Evolutionary conservation across 768 basidiomycete species (phyloP).

Genomic region (Pulveroboletus sp.): DNA sequence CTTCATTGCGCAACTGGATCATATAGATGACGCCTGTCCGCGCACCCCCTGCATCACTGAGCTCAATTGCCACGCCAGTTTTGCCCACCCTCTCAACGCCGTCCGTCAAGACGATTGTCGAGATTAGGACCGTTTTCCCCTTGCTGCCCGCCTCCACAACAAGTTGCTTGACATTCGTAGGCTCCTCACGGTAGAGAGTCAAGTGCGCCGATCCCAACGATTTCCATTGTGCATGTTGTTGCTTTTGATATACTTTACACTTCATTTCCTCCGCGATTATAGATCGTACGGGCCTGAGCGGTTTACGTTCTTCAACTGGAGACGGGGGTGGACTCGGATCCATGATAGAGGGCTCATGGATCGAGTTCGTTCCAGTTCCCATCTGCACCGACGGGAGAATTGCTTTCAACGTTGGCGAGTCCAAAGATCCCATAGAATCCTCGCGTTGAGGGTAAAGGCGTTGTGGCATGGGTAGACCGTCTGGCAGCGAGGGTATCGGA

Average conservation of each 20-base stretch:
- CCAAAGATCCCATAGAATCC: constrained; percentile 15
- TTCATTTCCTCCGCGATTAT: constrained; percentile 88
- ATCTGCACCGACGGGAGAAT: constrained; percentile 62
- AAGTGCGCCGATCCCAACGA: constrained; percentile 83
- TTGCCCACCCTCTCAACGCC: constrained; percentile 99
- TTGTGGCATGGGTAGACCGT: constrained; percentile 31
- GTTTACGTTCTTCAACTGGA: constrained; percentile 55
- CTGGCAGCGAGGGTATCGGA: constrained; percentile 38
- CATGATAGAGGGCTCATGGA: constrained; percentile 49
- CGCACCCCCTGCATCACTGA: constrained; percentile 79
- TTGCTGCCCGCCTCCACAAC: constrained; percentile 86
- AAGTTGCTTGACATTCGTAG: constrained; percentile 91
- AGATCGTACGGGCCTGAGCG: constrained; percentile 68
- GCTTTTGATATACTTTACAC: constrained; percentile 96
- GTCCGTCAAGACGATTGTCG: constrained; percentile 92
- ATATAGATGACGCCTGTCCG: constrained; percentile 95
- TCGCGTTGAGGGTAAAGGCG: constrained; percentile 19
- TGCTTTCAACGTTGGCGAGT: constrained; percentile 45
- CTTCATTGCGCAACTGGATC: constrained; percentile 92
- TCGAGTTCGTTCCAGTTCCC: constrained; percentile 48
- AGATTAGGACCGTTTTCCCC: constrained; percentile 76
- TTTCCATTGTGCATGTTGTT: constrained; percentile 98
- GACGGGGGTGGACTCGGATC: constrained; percentile 84
- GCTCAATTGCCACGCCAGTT: constrained; percentile 94
- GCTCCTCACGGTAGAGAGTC: constrained; percentile 80